Base-by-base conservation (phyloP, 2,329 filamentous ascomycete species). In the Pseudonectria buxi region DNA sequence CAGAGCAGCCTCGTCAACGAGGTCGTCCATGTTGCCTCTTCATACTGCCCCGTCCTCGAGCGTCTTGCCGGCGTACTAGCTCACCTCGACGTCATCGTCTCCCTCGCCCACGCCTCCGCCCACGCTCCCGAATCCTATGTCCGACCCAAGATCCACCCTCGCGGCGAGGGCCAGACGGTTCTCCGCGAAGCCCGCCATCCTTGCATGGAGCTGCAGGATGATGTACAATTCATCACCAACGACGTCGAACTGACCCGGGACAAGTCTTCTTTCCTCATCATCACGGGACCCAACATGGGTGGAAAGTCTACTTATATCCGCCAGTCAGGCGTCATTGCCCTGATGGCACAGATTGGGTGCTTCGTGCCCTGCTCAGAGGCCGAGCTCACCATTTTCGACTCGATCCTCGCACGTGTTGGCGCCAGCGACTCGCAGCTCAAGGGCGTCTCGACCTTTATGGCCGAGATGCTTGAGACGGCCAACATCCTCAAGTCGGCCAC, bases 271-370 rank as follows among this genome's bases (percentile, higher is more conserved):
- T 96, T 98, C 63, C 72, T 95, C 26, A 90, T 95, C 65, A 95
- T 96, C 57, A 96, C 90, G 0, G 92, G 92, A 0, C 92, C 92
- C 33, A 98, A 98, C 63, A 98, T 98, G 92, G 94, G 92, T 49
- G 92, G 92, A 51, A 98, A 98, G 66, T 95, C 87, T 7, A 98
- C 90, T 0, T 98, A 95, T 59, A 98, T 98, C 55, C 84, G 94
- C 13, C 92, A 96, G 59, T 94, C 95, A 14, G 92, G 90, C 24
- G 92, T 95, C 35, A 92, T 98, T 41, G 90, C 92, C 1, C 74
- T 98, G 25, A 94, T 98, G 88, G 92, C 92, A 1, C 92, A 98
- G 59, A 80, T 94, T 14, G 92, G 92, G 36, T 95, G 88, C 62
- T 98, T 96, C 54, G 94, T 98, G 0, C 92, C 92, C 1, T 95